phyloP scores from a whole-genome alignment of 1,284 basidiomycete species.

The Coriolopsis trogii region DNA sequence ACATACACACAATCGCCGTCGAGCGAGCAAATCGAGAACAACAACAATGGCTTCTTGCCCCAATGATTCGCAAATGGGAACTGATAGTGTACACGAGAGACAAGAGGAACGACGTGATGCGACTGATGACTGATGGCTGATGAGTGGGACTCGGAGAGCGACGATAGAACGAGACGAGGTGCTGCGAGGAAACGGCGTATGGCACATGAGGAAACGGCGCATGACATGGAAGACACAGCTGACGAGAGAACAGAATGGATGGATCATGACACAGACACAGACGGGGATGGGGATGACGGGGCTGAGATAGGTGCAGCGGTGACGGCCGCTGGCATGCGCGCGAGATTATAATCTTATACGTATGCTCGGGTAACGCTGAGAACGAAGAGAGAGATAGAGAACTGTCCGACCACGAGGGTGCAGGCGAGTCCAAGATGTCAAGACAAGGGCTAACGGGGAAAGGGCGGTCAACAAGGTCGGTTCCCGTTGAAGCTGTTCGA shows the following conservation, averaged over 20 bases:
- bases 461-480: not conserved
- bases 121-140: not conserved
- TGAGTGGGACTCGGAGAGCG: constrained; percentile 1
- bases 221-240: no score
- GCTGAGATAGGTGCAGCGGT: not conserved
- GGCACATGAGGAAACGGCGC: not conserved
- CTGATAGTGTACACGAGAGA: no score
- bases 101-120: no score
- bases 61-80: no score
- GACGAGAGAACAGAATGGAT: no score
- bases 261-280: no score
- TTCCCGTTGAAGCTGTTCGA: constrained; percentile 1
- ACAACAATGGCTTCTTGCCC: no score
- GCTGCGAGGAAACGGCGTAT: not conserved
- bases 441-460: not conserved
- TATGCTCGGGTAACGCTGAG: not conserved
- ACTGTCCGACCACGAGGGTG: not conserved
- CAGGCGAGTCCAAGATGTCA: constrained; percentile 3
- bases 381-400: not conserved
- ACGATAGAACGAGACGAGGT: not conserved
- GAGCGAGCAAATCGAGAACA: no score
- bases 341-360: constrained; percentile 4
- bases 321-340: not conserved
- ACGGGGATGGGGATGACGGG: not conserved
- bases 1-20: no score